phyloP scores from a whole-genome alignment of 225 moss, liverwort and hornwort species.

The Sphagnum contortum region DNA sequence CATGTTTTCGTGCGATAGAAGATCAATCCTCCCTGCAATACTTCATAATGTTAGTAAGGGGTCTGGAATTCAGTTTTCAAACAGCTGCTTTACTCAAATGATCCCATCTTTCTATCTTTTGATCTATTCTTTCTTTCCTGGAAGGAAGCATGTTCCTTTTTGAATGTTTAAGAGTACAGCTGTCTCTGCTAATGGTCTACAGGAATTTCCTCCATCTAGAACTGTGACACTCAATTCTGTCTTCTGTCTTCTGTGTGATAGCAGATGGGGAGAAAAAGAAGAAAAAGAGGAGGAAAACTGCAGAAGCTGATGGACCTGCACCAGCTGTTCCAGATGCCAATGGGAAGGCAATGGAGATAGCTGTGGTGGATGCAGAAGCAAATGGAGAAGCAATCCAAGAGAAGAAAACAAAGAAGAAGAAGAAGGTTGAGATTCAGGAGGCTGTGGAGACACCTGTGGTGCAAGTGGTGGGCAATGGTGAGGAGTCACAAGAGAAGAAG shows the following conservation, averaged over 20 bases:
- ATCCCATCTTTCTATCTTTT: too few species aligned
- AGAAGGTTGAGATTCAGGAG: slow-evolving; percentile 4
- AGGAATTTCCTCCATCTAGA: not conserved
- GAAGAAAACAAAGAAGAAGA: slow-evolving; percentile 33
- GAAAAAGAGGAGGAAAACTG: slow-evolving; percentile 32
- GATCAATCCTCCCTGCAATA: not conserved
- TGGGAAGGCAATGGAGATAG: slow-evolving; percentile 9
- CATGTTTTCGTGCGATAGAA: not conserved
- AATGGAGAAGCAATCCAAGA: slow-evolving; percentile 22
- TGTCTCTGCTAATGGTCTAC: not conserved
- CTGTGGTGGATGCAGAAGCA: slow-evolving; percentile 1
- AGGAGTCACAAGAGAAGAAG: too few species aligned
- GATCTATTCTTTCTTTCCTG: too few species aligned
- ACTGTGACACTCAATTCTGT: slow-evolving; percentile 5
- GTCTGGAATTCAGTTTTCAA: not conserved
- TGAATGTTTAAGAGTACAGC: too few species aligned
- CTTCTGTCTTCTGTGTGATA: slow-evolving; percentile 11
- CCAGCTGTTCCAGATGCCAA: slow-evolving; percentile 19
- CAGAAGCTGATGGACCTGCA: slow-evolving; percentile 14
- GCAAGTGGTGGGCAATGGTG: not conserved
- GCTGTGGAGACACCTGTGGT: slow-evolving; percentile 1
- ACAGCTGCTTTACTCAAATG: not conserved
- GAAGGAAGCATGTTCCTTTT: too few species aligned
- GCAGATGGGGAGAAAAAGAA: slow-evolving; percentile 26
- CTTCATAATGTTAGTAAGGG: not conserved